Evolutionary conservation across 768 basidiomycete species (phyloP).

Genomic region (Amanita subjunquillea): DNA sequence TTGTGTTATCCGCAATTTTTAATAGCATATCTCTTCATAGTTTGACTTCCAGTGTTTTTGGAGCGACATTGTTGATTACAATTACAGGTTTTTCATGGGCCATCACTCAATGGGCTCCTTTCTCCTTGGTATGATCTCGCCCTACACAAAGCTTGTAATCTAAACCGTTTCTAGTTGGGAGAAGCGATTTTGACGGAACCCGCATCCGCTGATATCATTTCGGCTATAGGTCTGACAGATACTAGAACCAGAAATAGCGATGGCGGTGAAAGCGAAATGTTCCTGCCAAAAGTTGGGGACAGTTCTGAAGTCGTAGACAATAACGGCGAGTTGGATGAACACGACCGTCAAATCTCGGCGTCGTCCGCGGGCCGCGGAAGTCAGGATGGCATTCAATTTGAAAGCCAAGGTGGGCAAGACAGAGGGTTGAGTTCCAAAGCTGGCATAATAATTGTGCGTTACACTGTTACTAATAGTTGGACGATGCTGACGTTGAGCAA

Average conservation of each 20-base stretch:
- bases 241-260: constrained; percentile 25
- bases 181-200: constrained; percentile 75
- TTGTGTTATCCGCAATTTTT: background rate
- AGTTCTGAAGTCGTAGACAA: constrained; percentile 18
- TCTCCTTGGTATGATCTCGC: constrained; percentile 50
- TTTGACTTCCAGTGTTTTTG: constrained; percentile 56
- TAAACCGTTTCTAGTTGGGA: constrained; percentile 43
- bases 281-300: constrained; percentile 18
- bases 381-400: background rate
- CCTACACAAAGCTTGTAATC: background rate
- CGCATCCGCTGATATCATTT: constrained; percentile 21
- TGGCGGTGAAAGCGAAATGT: constrained; percentile 19
- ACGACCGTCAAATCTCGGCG: background rate
- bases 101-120: constrained; percentile 87
- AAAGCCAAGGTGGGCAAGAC: constrained; percentile 2
- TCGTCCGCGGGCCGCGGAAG: constrained; percentile 9
- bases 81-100: constrained; percentile 90
- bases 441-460: constrained; percentile 73
- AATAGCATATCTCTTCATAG: constrained; percentile 24
- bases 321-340: constrained; percentile 7
- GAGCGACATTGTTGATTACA: constrained; percentile 68
- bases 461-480: background rate
- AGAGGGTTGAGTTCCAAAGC: constrained; percentile 66
- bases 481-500: constrained; percentile 16
- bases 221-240: constrained; percentile 34